A percentile compares a stretch with the other conserved stretches of the same genome.
Evolutionary conservation across 1,284 basidiomycete species (phyloP).

Genomic region (Melanopsichium pennsylvanicum): DNA sequence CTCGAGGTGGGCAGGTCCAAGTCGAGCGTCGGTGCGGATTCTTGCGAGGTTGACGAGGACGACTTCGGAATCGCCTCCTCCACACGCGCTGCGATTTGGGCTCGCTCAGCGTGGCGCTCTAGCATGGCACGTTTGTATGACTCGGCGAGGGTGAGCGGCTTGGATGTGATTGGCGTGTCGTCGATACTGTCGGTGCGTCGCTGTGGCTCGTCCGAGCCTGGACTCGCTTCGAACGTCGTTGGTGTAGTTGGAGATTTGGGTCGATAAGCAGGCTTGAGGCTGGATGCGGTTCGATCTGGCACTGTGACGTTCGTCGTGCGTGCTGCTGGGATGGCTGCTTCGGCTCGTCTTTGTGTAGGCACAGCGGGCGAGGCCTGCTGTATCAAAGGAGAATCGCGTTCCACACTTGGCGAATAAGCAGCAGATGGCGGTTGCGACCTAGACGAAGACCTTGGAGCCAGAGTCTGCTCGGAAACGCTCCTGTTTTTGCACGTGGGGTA

Average conservation of each 20-base stretch:
- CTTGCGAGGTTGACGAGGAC: background rate
- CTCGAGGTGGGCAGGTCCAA: constrained; percentile 37
- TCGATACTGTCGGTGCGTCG: background rate
- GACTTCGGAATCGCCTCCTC: background rate
- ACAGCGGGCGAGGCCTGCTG: background rate
- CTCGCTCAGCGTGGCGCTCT: constrained; percentile 23
- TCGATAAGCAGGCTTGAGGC: background rate
- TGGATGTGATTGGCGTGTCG: constrained; percentile 5
- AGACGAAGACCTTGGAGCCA: constrained; percentile 1
- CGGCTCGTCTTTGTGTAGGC: constrained; percentile 1
- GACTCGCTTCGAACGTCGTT: background rate
- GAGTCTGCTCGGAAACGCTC: constrained; percentile 15
- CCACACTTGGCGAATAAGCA: background rate
- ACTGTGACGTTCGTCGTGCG: constrained; percentile 3
- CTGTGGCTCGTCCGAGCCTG: background rate
- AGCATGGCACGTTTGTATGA: constrained; percentile 37
- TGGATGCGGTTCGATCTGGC: constrained; percentile 13
- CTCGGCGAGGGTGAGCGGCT: constrained; percentile 27
- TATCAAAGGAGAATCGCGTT: background rate
- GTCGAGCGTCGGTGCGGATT: constrained; percentile 32
- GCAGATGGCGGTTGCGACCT: background rate
- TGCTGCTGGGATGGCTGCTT: background rate
- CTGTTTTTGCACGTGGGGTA: constrained; percentile 2
- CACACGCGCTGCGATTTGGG: constrained; percentile 1
- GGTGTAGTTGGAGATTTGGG: background rate